These are phyloP conservation scores for Lachnellula suecica DNA, from an alignment of 2,329 filamentous ascomycete genomes.

Conservation along the genomic window DNA sequence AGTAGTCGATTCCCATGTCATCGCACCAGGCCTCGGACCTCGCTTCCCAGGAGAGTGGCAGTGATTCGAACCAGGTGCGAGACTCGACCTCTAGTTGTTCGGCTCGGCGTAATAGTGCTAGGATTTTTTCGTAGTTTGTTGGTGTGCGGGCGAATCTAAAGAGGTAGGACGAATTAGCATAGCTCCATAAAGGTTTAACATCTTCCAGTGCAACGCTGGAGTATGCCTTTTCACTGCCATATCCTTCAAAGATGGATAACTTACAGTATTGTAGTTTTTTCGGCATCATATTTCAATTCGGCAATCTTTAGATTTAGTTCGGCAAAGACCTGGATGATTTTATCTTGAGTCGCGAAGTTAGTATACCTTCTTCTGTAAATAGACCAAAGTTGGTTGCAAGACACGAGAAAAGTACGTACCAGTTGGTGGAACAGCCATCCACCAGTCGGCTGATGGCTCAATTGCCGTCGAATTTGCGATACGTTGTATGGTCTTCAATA, in stretches of 20 bases:
- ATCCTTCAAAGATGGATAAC: too few species aligned
- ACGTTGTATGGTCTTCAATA: conserved; percentile 59
- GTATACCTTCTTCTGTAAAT: too few species aligned
- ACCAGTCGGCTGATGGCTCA: conserved; percentile 53
- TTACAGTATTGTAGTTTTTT: conserved; percentile 45
- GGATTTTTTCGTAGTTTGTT: conserved; percentile 49
- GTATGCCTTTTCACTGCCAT: too few species aligned
- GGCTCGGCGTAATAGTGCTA: conserved; percentile 49
- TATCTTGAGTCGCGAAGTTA: too few species aligned
- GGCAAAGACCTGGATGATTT: conserved; percentile 43
- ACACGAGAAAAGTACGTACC: too few species aligned
- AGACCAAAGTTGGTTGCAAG: too few species aligned
- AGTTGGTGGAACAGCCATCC: conserved; percentile 52
- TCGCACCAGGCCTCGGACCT: conserved; percentile 56
- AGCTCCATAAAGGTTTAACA: neutral
- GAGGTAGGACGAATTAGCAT: neutral
- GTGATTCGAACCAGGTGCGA: conserved; percentile 46
- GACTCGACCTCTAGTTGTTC: conserved; percentile 52
- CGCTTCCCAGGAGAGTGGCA: conserved; percentile 49
- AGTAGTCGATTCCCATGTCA: conserved; percentile 46
- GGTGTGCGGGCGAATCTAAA: conserved; percentile 37
- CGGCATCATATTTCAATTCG: conserved; percentile 53
- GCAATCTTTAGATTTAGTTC: conserved; percentile 51
- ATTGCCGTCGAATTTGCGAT: conserved; percentile 51
- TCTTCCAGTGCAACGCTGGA: too few species aligned